Percentiles rank a stretch among this genome's conserved stretches.
Evolutionary conservation across 805 yeast genomes (phyloP).

Genomic region (Cyberlindnera nakhonratchasimensis): DNA sequence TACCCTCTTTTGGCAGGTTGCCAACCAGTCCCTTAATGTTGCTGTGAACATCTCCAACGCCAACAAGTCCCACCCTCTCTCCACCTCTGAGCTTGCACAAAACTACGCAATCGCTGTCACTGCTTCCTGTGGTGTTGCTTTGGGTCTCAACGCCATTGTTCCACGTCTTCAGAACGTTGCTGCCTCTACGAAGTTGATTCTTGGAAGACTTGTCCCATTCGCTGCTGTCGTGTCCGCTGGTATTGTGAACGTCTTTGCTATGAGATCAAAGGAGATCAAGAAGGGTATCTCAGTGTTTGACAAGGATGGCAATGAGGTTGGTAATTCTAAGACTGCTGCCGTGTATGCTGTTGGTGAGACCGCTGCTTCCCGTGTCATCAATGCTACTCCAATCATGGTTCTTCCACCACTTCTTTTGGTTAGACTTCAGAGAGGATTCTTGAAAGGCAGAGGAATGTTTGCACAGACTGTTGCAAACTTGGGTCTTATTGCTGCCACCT

Average conservation of each 20-base stretch:
- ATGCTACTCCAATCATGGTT: slow-evolving; percentile 97
- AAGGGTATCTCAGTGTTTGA: slow-evolving; percentile 77
- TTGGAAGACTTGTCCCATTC: slow-evolving; percentile 91
- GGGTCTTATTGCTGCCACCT: slow-evolving; percentile 80
- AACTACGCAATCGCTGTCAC: slow-evolving; percentile 86
- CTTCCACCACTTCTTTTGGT: slow-evolving; percentile 86
- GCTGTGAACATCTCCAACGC: slow-evolving; percentile 97
- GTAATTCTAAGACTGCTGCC: slow-evolving; percentile 84
- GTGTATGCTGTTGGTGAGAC: slow-evolving; percentile 94
- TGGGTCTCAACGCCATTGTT: slow-evolving; percentile 89
- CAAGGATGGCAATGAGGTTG: slow-evolving; percentile 61
- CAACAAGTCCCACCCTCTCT: slow-evolving; percentile 88
- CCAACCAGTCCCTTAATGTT: slow-evolving; percentile 94
- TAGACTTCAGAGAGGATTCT: slow-evolving; percentile 64
- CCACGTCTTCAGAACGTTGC: slow-evolving; percentile 72
- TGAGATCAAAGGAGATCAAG: slow-evolving; percentile 92
- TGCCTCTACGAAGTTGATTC: slow-evolving; percentile 64
- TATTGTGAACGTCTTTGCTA: slow-evolving; percentile 88
- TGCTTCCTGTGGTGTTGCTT: slow-evolving; percentile 93
- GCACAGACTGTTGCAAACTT: slow-evolving; percentile 71
- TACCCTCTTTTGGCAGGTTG: slow-evolving; percentile 95
- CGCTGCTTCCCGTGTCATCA: slow-evolving; percentile 89
- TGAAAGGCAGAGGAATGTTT: slow-evolving; percentile 64
- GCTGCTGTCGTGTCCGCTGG: slow-evolving; percentile 99
- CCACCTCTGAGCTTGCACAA: slow-evolving; percentile 70